Base-by-base conservation (phyloP, 306 rosid species). In the Gastrolobium villosum region DNA sequence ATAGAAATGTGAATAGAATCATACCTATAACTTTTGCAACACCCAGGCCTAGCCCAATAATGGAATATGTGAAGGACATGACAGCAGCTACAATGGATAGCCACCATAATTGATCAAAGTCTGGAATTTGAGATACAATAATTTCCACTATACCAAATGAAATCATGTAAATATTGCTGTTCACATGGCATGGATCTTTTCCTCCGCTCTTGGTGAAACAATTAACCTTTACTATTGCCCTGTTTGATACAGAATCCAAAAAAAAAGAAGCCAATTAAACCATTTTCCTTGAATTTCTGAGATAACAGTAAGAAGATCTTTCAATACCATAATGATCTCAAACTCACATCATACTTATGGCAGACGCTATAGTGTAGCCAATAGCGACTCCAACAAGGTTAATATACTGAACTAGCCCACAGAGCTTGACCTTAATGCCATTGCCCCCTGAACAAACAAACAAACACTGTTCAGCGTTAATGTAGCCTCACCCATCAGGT, bases 81-180 rank as follows among this genome's bases (percentile, higher is more conserved):
- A 86, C 89, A n/a, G 98, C 88, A 57, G 98, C 98, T 30, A 94
- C 83, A 65, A 79, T 37, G 39, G 98, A 94, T 62, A 94, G 97
- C 97, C 98, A 94, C 97, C 96, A 94, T 40, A 94, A 48, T 61
- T 92, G 92, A 81, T 92, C 91, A 43, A 94, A 90, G 60, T 84
- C 86, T 11, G 95, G 94, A 44, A 94, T 94, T 77, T 94, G 98
- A 10, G 96, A 94, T 65, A 90, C 83, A 3, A 94, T 9, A 36
- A 94, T 86, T 78, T 94, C 74, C 7, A 72, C 49, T 0, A 89
- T 3, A 1, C 98, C 98, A 78, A 94, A 94, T n/a, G 92, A 87
- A 55, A 92, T 89, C 96, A 87, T 94, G 71, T 88, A 94, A 1
- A 87, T 78, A 44, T 94, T 94, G 91, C 94, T 87, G 56, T 72